Conservation (phyloP, 2,329 filamentous ascomycete genomes). For the Pezicula rhizophila region DNA sequence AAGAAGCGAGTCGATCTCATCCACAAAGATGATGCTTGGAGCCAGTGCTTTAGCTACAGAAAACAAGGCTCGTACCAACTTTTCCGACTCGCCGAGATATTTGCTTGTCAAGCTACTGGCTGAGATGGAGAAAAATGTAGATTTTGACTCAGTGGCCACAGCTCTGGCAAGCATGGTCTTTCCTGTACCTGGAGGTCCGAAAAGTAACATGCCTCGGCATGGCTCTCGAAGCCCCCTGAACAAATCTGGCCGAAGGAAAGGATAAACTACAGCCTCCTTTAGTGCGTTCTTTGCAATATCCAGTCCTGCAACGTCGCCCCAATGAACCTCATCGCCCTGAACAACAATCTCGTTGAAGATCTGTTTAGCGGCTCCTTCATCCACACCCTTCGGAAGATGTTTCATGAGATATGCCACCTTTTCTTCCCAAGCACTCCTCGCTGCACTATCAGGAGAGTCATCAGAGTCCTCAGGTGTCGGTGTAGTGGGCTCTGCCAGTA, state of each 20-base stretch:
- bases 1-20: slow-evolving; percentile 92
- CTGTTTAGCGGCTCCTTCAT: slow-evolving; percentile 76
- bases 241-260: slow-evolving; percentile 87
- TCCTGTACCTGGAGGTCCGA: slow-evolving; percentile 94
- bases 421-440: slow-evolving; percentile 51
- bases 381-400: slow-evolving; percentile 74
- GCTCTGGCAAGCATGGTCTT: slow-evolving; percentile 97
- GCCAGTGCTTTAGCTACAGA: slow-evolving; percentile 81
- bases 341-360: slow-evolving; percentile 96
- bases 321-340: slow-evolving; percentile 88
- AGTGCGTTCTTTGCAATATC: slow-evolving; percentile 86
- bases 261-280: slow-evolving; percentile 94
- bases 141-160: slow-evolving; percentile 89
- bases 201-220: slow-evolving; percentile 89
- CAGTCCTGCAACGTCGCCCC: slow-evolving; percentile 87
- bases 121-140: slow-evolving; percentile 95
- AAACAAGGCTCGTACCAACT: slow-evolving; percentile 89
- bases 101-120: slow-evolving; percentile 93
- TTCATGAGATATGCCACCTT: slow-evolving; percentile 63
- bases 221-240: slow-evolving; percentile 95
- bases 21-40: slow-evolving; percentile 95
- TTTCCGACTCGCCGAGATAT: slow-evolving; percentile 93
- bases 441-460: slow-evolving; percentile 24
- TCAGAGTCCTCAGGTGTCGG: slow-evolving; percentile 44
- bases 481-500: slow-evolving; percentile 31